Conservation (phyloP, 495 filamentous ascomycete genomes). For the Melanomma pulvis-pyrius region DNA sequence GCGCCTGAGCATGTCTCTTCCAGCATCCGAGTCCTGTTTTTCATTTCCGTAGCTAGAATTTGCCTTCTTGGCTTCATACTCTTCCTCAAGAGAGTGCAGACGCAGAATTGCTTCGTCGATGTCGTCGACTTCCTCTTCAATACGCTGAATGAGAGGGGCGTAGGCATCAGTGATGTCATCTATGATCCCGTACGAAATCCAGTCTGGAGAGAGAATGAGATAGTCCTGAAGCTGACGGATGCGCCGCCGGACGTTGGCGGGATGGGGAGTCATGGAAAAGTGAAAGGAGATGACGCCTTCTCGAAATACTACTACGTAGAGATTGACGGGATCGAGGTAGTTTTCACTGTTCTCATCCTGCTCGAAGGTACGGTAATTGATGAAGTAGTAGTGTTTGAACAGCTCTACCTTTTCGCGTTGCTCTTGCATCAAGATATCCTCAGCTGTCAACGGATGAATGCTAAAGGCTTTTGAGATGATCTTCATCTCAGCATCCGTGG, state of each 20-base stretch:
- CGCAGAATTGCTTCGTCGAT: slow-evolving; percentile 56
- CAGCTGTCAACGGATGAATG: slow-evolving; percentile 90
- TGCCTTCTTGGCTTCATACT: slow-evolving; percentile 22
- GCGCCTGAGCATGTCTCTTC: slow-evolving; percentile 82
- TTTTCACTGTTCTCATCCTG: slow-evolving; percentile 85
- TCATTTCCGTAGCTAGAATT: slow-evolving; percentile 41
- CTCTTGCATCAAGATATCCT: slow-evolving; percentile 97
- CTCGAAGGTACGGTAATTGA: slow-evolving; percentile 96
- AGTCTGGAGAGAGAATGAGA: slow-evolving; percentile 87
- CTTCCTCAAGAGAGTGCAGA: slow-evolving; percentile 62
- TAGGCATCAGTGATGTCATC: slow-evolving; percentile 98
- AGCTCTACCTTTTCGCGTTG: slow-evolving; percentile 97
- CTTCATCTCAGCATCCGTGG: slow-evolving; percentile 91
- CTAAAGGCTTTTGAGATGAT: slow-evolving; percentile 89
- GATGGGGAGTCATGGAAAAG: slow-evolving; percentile 89
- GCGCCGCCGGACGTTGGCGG: slow-evolving; percentile 89
- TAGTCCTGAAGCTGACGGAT: slow-evolving; percentile 95
- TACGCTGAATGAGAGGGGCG: slow-evolving; percentile 82
- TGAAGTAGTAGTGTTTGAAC: slow-evolving; percentile 95
- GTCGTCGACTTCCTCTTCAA: slow-evolving; percentile 56
- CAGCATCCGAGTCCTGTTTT: slow-evolving; percentile 56
- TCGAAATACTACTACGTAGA: slow-evolving; percentile 96
- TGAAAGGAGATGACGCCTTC: slow-evolving; percentile 96
- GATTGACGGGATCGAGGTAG: slow-evolving; percentile 93
- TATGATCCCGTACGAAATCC: slow-evolving; percentile 97